These are phyloP conservation scores for Apophysomyces elegans DNA, from an alignment of 371 early-diverging fungal genomes.

Conservation along the genomic window DNA sequence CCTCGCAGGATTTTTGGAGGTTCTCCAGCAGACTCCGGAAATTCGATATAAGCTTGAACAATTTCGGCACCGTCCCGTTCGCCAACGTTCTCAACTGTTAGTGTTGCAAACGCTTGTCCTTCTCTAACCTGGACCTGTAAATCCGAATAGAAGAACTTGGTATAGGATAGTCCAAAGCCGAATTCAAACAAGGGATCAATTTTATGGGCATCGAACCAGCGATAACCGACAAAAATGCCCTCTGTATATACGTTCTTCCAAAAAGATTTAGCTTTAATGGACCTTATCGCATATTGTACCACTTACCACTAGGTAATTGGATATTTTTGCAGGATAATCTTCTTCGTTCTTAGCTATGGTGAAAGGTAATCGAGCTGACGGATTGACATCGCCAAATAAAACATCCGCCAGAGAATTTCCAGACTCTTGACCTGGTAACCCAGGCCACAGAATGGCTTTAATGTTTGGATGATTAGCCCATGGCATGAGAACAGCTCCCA, in stretches of 20 bases:
- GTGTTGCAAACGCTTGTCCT: constrained; percentile 31
- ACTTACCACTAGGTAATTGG: constrained; percentile 16
- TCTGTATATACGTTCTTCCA: constrained; percentile 52
- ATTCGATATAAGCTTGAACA: constrained; percentile 58
- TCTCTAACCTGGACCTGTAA: constrained; percentile 21
- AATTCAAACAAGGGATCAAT: constrained; percentile 62
- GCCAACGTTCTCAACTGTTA: constrained; percentile 57
- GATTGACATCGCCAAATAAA: constrained; percentile 66
- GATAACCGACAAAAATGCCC: constrained; percentile 60
- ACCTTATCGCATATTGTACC: not conserved
- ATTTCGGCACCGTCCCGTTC: constrained; percentile 58
- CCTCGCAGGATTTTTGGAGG: constrained; percentile 59
- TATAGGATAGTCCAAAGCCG: constrained; percentile 69
- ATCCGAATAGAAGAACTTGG: constrained; percentile 54
- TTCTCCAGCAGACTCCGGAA: constrained; percentile 51
- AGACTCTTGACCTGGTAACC: constrained; percentile 63
- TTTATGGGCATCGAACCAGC: constrained; percentile 51
- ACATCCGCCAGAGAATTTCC: constrained; percentile 67
- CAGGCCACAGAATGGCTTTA: constrained; percentile 59
- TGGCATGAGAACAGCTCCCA: constrained; percentile 61
- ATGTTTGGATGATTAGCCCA: constrained; percentile 62
- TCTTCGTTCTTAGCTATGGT: constrained; percentile 46
- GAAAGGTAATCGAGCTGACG: constrained; percentile 65
- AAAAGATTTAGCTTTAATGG: not conserved
- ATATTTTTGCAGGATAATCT: constrained; percentile 49